Percentiles rank a stretch among this genome's conserved stretches.
These are phyloP conservation scores for Debaryomyces fabryi DNA, from an alignment of 1,139 yeast species.

Conservation along the genomic window DNA sequence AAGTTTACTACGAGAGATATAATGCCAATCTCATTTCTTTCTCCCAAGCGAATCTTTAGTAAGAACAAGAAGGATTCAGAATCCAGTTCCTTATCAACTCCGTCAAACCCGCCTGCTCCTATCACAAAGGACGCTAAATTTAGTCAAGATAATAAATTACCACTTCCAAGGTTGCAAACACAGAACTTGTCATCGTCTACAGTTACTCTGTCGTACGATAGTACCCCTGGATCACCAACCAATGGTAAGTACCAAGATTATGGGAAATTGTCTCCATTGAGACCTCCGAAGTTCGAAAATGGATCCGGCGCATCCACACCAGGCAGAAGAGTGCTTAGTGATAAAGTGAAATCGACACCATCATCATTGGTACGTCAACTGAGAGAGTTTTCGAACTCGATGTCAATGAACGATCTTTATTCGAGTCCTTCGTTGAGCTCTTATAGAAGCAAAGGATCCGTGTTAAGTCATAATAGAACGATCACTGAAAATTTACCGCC, in stretches of 20 bases:
- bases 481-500: slow-evolving; percentile 37
- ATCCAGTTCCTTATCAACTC: background rate
- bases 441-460: slow-evolving; percentile 17
- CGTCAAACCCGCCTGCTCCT: background rate
- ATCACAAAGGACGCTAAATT: background rate
- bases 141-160: background rate
- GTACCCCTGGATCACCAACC: slow-evolving; percentile 8
- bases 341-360: slow-evolving; percentile 38
- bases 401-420: slow-evolving; percentile 14
- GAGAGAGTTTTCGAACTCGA: slow-evolving; percentile 31
- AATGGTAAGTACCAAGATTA: background rate
- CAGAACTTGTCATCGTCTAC: slow-evolving; percentile 7
- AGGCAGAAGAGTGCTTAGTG: slow-evolving; percentile 27
- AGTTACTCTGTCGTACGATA: slow-evolving; percentile 2
- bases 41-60: slow-evolving; percentile 8
- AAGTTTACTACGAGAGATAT: background rate
- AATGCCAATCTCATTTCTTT: slow-evolving; percentile 11
- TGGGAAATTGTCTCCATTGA: slow-evolving; percentile 7
- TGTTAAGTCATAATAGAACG: slow-evolving; percentile 24
- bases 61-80: slow-evolving; percentile 4
- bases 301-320: slow-evolving; percentile 9
- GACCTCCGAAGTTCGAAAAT: slow-evolving; percentile 7
- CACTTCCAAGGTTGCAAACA: slow-evolving; percentile 10
- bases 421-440: slow-evolving; percentile 18
- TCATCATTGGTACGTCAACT: slow-evolving; percentile 43